phyloP scores from a whole-genome alignment of 1,284 basidiomycete genomes.

The Trametes hirsuta region DNA sequence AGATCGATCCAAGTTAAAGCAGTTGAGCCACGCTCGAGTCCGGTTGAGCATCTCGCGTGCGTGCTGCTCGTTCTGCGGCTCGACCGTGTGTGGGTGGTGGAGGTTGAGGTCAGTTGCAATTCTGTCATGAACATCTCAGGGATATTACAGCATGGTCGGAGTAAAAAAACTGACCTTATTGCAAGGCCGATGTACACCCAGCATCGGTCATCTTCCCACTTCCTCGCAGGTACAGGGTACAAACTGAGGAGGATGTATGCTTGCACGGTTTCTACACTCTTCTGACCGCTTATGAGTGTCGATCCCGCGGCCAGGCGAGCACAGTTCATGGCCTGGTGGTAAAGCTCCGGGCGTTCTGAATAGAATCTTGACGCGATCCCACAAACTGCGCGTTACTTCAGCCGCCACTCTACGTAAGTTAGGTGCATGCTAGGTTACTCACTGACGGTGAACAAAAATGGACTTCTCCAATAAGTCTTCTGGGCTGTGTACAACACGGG shows the following conservation, averaged over 20 bases:
- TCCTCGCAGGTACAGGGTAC: slow-evolving; percentile 71
- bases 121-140: slow-evolving; percentile 38
- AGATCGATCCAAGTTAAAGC: slow-evolving; percentile 84
- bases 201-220: slow-evolving; percentile 80
- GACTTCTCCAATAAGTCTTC: slow-evolving; percentile 71
- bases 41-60: slow-evolving; percentile 85
- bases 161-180: slow-evolving; percentile 53
- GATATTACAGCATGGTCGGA: neutral
- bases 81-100: slow-evolving; percentile 72
- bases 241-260: slow-evolving; percentile 75
- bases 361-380: slow-evolving; percentile 79
- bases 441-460: slow-evolving; percentile 84
- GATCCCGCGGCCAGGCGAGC: slow-evolving; percentile 75
- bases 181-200: slow-evolving; percentile 82
- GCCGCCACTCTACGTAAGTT: neutral
- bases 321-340: slow-evolving; percentile 67
- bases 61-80: slow-evolving; percentile 69
- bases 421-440: slow-evolving; percentile 39
- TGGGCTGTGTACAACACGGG: slow-evolving; percentile 77
- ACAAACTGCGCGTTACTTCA: slow-evolving; percentile 55
- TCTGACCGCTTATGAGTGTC: slow-evolving; percentile 70
- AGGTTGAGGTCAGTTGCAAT: slow-evolving; percentile 85
- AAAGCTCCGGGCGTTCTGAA: slow-evolving; percentile 63
- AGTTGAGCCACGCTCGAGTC: slow-evolving; percentile 87
- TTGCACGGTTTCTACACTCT: slow-evolving; percentile 76